Conservation (phyloP, 78 protist genomes). For the Guillardia theta region DNA sequence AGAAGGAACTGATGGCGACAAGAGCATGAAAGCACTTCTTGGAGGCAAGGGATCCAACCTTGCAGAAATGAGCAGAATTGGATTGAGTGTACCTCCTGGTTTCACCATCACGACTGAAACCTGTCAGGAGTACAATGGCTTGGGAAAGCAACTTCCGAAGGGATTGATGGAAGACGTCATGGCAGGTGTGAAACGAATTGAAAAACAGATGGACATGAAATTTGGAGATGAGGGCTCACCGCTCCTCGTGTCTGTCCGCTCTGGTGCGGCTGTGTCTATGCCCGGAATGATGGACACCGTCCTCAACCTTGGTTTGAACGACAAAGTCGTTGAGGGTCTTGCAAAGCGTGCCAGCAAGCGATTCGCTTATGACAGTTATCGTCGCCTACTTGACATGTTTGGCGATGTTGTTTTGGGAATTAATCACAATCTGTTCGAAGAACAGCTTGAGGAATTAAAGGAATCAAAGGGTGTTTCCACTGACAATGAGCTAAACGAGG, state of each 20-base stretch:
- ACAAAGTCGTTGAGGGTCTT: slow-evolving; percentile 7
- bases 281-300: slow-evolving; percentile 87
- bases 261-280: slow-evolving; percentile 59
- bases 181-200: slow-evolving; percentile 29
- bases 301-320: slow-evolving; percentile 80
- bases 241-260: slow-evolving; percentile 75
- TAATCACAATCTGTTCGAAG: slow-evolving; percentile 55
- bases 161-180: slow-evolving; percentile 33
- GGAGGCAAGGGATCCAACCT: slow-evolving; percentile 61
- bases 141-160: background rate
- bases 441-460: background rate
- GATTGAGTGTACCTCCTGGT: slow-evolving; percentile 78
- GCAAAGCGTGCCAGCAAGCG: background rate
- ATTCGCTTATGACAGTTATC: slow-evolving; percentile 75
- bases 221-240: slow-evolving; percentile 68
- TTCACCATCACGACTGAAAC: slow-evolving; percentile 70
- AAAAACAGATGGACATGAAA: slow-evolving; percentile 49
- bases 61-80: slow-evolving; percentile 66
- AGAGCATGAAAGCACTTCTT: background rate
- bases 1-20: background rate
- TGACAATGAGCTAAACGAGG: slow-evolving; percentile 67
- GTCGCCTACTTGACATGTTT: slow-evolving; percentile 78
- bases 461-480: background rate
- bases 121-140: background rate
- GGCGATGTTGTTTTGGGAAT: slow-evolving; percentile 66